Conservation (phyloP, 2,329 filamentous ascomycete species). For the Passalora sequoiae region DNA sequence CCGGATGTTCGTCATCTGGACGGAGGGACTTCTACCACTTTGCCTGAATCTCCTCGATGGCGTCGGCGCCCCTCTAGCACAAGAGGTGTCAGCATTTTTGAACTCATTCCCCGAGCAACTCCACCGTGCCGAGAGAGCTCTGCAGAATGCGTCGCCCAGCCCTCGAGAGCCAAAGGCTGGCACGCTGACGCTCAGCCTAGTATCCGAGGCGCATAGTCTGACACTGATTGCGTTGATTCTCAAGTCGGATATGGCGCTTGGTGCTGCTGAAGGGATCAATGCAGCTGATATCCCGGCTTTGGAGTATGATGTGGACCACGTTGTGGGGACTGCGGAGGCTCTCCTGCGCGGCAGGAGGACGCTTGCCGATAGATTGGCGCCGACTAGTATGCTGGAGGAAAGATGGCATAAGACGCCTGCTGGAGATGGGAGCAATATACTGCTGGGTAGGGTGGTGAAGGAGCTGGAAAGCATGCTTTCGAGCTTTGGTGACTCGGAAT, state of each 20-base stretch:
- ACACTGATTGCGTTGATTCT: conserved; percentile 71
- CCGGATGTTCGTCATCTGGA: conserved; percentile 85
- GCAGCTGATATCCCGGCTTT: conserved; percentile 63
- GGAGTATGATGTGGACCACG: conserved; percentile 65
- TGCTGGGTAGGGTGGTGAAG: conserved; percentile 70
- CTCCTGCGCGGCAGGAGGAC: conserved; percentile 60
- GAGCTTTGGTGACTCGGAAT: conserved; percentile 33
- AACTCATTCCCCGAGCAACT: conserved; percentile 84
- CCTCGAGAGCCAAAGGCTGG: conserved; percentile 44
- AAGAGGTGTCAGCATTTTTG: conserved; percentile 79
- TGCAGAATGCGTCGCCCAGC: conserved; percentile 55
- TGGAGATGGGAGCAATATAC: conserved; percentile 44
- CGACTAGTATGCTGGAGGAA: conserved; percentile 66
- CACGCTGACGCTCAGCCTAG: conserved; percentile 66
- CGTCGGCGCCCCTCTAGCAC: conserved; percentile 73
- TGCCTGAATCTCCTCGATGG: conserved; percentile 81
- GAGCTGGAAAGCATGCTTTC: conserved; percentile 57
- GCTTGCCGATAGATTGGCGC: conserved; percentile 67
- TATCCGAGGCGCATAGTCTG: conserved; percentile 73
- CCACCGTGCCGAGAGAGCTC: conserved; percentile 62
- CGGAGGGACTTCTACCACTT: conserved; percentile 77
- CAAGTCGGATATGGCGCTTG: conserved; percentile 57
- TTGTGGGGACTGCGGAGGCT: conserved; percentile 80
- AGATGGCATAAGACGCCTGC: conserved; percentile 53
- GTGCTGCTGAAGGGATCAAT: conserved; percentile 57